Conservation (phyloP, 2,329 filamentous ascomycete species). For the Pyricularia pennisetigena region DNA sequence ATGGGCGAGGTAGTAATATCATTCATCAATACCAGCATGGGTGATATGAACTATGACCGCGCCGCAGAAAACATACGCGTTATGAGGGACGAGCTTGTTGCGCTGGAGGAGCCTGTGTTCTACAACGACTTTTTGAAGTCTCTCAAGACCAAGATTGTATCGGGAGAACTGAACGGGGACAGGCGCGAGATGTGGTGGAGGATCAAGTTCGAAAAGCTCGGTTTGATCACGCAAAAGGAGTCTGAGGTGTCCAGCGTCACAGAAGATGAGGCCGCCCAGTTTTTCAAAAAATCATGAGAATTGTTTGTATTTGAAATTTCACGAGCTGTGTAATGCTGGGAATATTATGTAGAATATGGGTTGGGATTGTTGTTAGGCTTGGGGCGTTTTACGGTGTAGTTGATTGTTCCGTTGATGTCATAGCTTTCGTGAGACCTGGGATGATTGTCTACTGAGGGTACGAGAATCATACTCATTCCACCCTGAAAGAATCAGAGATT, state of each 20-base stretch:
- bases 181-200: conserved; percentile 75
- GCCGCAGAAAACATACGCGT: conserved; percentile 68
- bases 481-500: too few relatives aligned
- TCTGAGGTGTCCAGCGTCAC: conserved; percentile 56
- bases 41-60: conserved; percentile 62
- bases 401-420: background rate
- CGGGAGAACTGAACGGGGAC: conserved; percentile 64
- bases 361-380: background rate
- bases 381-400: background rate
- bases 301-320: background rate
- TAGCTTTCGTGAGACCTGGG: background rate
- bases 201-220: conserved; percentile 56
- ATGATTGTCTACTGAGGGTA: too few relatives aligned
- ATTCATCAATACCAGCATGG: conserved; percentile 64
- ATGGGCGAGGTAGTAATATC: conserved; percentile 62
- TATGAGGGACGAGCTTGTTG: conserved; percentile 67
- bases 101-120: conserved; percentile 62
- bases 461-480: too few relatives aligned
- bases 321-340: background rate
- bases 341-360: background rate
- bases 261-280: conserved; percentile 58
- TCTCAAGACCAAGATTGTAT: conserved; percentile 63
- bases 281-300: background rate
- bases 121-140: conserved; percentile 67
- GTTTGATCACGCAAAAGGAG: conserved; percentile 58